These are phyloP conservation scores for Panicum virgatum DNA, from an alignment of 202 grass and related monocot genomes.

Conservation along the genomic window DNA sequence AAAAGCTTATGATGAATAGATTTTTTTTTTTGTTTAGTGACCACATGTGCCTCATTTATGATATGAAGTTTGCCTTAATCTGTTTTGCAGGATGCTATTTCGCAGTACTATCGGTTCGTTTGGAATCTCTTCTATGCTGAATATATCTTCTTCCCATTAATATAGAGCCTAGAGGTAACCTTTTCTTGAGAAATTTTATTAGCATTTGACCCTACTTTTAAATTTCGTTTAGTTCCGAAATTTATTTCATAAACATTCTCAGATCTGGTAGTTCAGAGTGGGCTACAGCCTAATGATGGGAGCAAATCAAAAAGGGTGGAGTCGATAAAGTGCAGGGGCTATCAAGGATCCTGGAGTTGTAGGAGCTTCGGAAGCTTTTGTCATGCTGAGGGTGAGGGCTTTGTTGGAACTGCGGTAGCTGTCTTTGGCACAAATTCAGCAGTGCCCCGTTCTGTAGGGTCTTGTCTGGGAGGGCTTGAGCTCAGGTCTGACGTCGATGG, in stretches of 20 bases:
- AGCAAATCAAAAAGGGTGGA: neutral
- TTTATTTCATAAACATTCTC: slow-evolving; percentile 4
- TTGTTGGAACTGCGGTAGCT: neutral
- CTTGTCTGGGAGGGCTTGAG: neutral
- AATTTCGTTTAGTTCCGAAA: neutral
- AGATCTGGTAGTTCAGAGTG: neutral
- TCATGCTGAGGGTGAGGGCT: neutral
- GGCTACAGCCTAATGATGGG: neutral
- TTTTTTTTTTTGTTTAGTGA: neutral
- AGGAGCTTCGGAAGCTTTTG: neutral
- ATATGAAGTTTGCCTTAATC: slow-evolving; percentile 5
- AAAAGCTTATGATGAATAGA: neutral
- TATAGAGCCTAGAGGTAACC: slow-evolving; percentile 61
- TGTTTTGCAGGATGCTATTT: slow-evolving; percentile 84
- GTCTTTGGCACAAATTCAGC: neutral
- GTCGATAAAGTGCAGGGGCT: neutral
- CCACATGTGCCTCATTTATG: neutral
- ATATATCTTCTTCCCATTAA: slow-evolving; percentile 79
- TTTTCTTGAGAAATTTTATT: neutral
- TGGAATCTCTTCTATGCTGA: slow-evolving; percentile 98
- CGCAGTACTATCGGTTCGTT: slow-evolving; percentile 84
- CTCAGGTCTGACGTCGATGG: neutral
- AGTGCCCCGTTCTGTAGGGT: neutral
- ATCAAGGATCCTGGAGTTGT: neutral
- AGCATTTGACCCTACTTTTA: neutral